These are phyloP conservation scores for Pseudogymnoascus sp. DNA, from an alignment of 2,329 filamentous ascomycete genomes.

Conservation along the genomic window DNA sequence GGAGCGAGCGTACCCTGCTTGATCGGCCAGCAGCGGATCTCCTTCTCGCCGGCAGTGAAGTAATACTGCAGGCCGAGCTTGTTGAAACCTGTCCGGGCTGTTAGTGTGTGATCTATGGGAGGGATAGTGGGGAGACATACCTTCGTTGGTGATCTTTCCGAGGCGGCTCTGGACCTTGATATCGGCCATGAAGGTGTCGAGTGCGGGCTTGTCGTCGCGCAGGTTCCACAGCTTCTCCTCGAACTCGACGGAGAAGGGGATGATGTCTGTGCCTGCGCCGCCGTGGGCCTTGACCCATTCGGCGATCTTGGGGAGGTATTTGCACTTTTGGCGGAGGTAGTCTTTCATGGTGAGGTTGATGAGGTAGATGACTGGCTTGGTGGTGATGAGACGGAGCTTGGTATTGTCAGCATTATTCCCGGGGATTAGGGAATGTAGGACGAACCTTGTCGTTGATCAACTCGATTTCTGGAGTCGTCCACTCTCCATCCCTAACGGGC, in stretches of 20 bases:
- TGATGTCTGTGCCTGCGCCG: conserved; percentile 34
- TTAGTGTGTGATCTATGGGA: not conserved
- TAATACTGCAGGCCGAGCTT: conserved; percentile 40
- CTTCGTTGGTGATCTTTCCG: conserved; percentile 37
- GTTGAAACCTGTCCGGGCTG: conserved; percentile 28
- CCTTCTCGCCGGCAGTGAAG: conserved; percentile 40
- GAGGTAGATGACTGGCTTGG: conserved; percentile 39
- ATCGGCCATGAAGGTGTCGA: conserved; percentile 32
- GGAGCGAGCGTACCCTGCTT: conserved; percentile 33
- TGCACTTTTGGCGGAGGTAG: conserved; percentile 39
- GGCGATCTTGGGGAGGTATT: conserved; percentile 37
- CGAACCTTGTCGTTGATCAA: conserved; percentile 39
- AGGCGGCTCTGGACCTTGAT: conserved; percentile 36
- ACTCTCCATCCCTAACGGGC: conserved; percentile 36
- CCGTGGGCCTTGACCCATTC: conserved; percentile 40
- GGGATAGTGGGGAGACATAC: not conserved
- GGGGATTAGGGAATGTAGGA: not conserved
- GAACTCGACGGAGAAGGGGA: conserved; percentile 39
- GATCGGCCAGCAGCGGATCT: conserved; percentile 39
- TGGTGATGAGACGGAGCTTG: conserved; percentile 35
- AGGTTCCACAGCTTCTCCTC: conserved; percentile 36
- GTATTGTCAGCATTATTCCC: not conserved
- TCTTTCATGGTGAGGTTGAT: conserved; percentile 41
- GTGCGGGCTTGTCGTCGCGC: conserved; percentile 31
- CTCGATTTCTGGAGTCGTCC: conserved; percentile 36